These are phyloP conservation scores for Debaryomycetaceae sp. DNA, from an alignment of 1,139 yeast genomes.

Conservation along the genomic window DNA sequence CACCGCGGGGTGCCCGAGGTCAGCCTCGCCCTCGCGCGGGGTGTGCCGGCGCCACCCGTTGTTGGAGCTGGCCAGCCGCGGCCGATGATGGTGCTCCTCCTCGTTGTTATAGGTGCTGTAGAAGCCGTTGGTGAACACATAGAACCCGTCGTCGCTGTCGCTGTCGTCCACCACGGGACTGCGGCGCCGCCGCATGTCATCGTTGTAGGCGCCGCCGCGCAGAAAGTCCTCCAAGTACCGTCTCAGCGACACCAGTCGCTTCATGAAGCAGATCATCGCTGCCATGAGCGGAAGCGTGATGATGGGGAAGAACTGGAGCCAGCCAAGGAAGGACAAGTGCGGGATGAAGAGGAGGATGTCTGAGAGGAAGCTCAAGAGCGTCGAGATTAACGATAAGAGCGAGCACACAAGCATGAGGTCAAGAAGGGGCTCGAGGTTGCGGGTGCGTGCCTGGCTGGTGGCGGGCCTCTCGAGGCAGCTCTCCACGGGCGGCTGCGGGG, in stretches of 20 bases:
- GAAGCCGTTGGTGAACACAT: slow-evolving; percentile 44
- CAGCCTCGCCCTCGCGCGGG: slow-evolving; percentile 3
- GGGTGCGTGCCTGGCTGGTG: too few species aligned
- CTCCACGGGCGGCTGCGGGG: too few species aligned
- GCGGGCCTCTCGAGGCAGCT: too few species aligned
- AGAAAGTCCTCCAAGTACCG: slow-evolving; percentile 31
- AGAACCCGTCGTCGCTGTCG: slow-evolving; percentile 44
- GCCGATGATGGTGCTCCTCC: slow-evolving; percentile 9
- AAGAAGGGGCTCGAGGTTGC: slow-evolving; percentile 26
- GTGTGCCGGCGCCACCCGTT: slow-evolving; percentile 8
- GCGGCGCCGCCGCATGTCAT: slow-evolving; percentile 34
- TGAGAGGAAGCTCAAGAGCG: slow-evolving; percentile 36
- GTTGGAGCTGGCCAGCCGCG: slow-evolving; percentile 1
- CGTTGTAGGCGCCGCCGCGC: slow-evolving; percentile 23
- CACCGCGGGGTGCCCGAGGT: slow-evolving; percentile 2
- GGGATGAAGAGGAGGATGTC: slow-evolving; percentile 41
- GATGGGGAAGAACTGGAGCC: slow-evolving; percentile 42
- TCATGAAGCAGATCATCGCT: slow-evolving; percentile 37
- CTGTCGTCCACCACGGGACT: slow-evolving; percentile 16
- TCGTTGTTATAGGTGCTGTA: slow-evolving; percentile 19
- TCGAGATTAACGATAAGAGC: slow-evolving; percentile 32
- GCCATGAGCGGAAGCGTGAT: slow-evolving; percentile 32
- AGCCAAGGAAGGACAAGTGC: slow-evolving; percentile 37
- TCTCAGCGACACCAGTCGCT: slow-evolving; percentile 35
- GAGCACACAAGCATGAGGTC: slow-evolving; percentile 32